A percentile compares a stretch with the other conserved stretches of the same genome.
phyloP scores from a whole-genome alignment of 768 basidiomycete species.

The Tricholomella constricta region DNA sequence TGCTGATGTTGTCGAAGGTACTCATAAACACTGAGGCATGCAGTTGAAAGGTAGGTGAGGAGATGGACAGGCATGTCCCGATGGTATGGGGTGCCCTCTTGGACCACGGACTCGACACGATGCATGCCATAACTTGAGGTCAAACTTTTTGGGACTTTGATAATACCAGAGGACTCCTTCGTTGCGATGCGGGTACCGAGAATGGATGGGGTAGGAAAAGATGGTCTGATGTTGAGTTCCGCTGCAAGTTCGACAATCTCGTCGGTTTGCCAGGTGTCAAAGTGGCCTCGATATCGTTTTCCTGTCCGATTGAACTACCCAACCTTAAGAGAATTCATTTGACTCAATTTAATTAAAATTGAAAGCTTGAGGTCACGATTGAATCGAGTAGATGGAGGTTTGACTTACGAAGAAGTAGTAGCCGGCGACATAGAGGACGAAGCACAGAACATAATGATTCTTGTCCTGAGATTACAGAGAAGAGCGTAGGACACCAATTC shows the following conservation, averaged over 20 bases:
- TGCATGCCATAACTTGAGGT: conserved; percentile 1
- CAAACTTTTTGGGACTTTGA: not conserved
- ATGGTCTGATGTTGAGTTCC: not conserved
- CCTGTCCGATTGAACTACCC: conserved; percentile 3
- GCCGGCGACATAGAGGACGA: no score
- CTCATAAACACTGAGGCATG: not conserved
- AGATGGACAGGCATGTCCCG: conserved; percentile 1
- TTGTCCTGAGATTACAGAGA: no score
- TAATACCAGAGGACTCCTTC: not conserved
- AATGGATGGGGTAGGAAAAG: not conserved
- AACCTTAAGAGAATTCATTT: not conserved
- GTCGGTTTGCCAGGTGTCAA: not conserved
- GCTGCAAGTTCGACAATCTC: not conserved
- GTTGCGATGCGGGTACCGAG: not conserved
- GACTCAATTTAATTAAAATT: not conserved
- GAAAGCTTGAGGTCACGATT: no score
- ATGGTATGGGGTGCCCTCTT: conserved; percentile 4
- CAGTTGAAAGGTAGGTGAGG: not conserved
- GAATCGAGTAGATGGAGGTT: no score
- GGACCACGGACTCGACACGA: not conserved
- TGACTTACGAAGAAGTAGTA: no score
- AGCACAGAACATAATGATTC: no score
- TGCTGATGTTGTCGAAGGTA: not conserved
- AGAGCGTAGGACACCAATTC: no score
- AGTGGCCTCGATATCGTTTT: not conserved